Base-by-base conservation (phyloP, 805 yeast genomes). In the Komagataella kurtzmanii region DNA sequence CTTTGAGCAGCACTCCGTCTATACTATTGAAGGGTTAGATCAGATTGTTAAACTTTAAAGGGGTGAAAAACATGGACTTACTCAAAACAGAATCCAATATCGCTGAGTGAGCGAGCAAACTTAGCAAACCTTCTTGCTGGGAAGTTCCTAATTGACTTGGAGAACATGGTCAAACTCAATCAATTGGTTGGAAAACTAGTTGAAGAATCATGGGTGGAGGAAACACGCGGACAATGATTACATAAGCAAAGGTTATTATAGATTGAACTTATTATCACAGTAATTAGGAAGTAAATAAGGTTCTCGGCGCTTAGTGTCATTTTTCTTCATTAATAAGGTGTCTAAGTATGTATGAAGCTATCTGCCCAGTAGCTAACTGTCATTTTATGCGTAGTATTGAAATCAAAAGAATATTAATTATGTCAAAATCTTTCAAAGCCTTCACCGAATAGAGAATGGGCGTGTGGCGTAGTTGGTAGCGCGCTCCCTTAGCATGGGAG, bases 1-100 rank as follows among this genome's bases (percentile, higher is more conserved):
- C 96, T 54, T 90, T 78, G 18, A 90, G 61, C 19, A 90, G 68
- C 7, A 90, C 97, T 6, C 97, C 97, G 66, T 90, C 97, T 53
- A 90, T 89, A 57, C 73, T 76, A 3, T 21, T 30, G 70, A 30
- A 6, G 12, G 17, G 49, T 74, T 54, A 70, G 68, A 1, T 67
- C 70, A 50, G 17, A 17, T 7, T 17, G 7, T 12, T 48, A 55
- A 52, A 14, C 57, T 50, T 17, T 18, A 40, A 21, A 21, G 6
- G 23, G 4, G 23, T 21, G 23, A 21, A 17, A 10, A 10, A n/a
- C 12, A 8, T 7, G 10, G 23, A 55, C 57, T 52, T 49, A 55
- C 57, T 68, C 72, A 52, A 68, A 68, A 2, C 60, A 70, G 52
- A 68, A 68, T 1, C 66, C 72, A 46, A 64, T 50, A 8, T 61